Percentiles rank a stretch among this genome's conserved stretches.
phyloP scores from a whole-genome alignment of 768 basidiomycete genomes.

The Russula brevipes region DNA sequence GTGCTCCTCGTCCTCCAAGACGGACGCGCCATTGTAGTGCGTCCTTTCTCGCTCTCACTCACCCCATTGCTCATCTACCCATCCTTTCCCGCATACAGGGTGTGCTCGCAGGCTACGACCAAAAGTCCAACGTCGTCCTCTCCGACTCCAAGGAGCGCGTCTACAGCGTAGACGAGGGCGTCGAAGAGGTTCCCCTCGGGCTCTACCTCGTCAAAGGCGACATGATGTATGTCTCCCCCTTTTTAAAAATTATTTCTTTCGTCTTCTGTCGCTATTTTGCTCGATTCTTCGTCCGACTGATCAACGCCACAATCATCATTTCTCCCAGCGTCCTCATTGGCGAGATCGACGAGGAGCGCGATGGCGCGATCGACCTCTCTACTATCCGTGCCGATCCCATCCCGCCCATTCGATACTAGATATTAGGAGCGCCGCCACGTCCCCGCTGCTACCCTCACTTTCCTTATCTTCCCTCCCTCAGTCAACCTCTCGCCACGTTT shows the following conservation, averaged over 20 bases:
- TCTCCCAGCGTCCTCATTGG: slow-evolving; percentile 63
- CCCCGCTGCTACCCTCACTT: neutral
- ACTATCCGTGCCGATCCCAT: slow-evolving; percentile 86
- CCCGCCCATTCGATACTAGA: slow-evolving; percentile 69
- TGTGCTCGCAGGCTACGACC: slow-evolving; percentile 86
- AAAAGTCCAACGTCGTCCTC: slow-evolving; percentile 93
- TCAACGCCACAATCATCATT: neutral
- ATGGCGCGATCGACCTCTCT: slow-evolving; percentile 66
- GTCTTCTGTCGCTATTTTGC: neutral
- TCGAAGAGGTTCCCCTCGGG: slow-evolving; percentile 91
- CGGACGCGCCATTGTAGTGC: slow-evolving; percentile 82
- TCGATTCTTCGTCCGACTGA: too few species aligned
- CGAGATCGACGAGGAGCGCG: slow-evolving; percentile 79
- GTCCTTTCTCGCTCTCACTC: slow-evolving; percentile 29
- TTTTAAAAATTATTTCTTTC: too few species aligned
- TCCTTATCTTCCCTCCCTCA: neutral
- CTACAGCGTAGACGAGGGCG: slow-evolving; percentile 84
- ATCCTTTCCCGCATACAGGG: slow-evolving; percentile 47
- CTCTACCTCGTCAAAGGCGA: slow-evolving; percentile 98
- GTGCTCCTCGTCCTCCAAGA: slow-evolving; percentile 95
- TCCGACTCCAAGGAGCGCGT: slow-evolving; percentile 92
- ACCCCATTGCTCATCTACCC: neutral
- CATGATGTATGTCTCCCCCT: slow-evolving; percentile 73
- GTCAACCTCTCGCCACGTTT: neutral
- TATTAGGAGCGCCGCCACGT: too few species aligned